A percentile compares a stretch with the other conserved stretches of the same genome.
Conservation (phyloP, 306 rosid genomes). For the Lathyrus sativus region DNA sequence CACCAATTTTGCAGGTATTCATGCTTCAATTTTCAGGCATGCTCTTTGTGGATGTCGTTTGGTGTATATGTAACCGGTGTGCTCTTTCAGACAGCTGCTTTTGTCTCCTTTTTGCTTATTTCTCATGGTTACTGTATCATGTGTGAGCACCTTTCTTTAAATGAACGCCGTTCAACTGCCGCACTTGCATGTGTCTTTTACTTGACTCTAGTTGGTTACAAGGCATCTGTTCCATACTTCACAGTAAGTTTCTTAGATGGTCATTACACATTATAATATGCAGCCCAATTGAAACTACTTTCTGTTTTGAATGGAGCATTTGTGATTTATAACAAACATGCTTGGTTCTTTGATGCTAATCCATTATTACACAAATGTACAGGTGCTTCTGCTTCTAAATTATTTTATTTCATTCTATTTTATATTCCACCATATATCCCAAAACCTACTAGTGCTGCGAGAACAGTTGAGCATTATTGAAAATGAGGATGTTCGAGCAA, state of each 20-base stretch:
- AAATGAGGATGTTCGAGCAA: slow-evolving; percentile 70
- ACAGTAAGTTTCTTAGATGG: slow-evolving; percentile 58
- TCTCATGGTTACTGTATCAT: slow-evolving; percentile 96
- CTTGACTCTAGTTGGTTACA: slow-evolving; percentile 92
- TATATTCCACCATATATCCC: slow-evolving; percentile 87
- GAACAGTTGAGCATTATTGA: slow-evolving; percentile 74
- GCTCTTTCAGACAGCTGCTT: slow-evolving; percentile 89
- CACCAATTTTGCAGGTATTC: slow-evolving; percentile 78
- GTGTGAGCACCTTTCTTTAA: slow-evolving; percentile 83
- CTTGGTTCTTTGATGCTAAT: slow-evolving; percentile 38
- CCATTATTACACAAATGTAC: slow-evolving; percentile 38
- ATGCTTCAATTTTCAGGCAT: slow-evolving; percentile 74
- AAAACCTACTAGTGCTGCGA: slow-evolving; percentile 67
- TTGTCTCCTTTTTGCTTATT: slow-evolving; percentile 86
- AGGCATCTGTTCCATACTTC: slow-evolving; percentile 90
- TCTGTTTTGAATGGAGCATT: not conserved
- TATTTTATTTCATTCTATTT: slow-evolving; percentile 77
- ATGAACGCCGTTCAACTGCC: slow-evolving; percentile 89
- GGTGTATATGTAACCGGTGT: slow-evolving; percentile 95
- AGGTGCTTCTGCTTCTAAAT: slow-evolving; percentile 84
- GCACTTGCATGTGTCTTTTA: slow-evolving; percentile 86
- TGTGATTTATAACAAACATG: slow-evolving; percentile 2
- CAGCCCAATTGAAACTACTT: slow-evolving; percentile 16
- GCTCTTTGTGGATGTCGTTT: slow-evolving; percentile 99
- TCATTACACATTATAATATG: not conserved